These are phyloP conservation scores for Globisporangium takayamanum DNA, from an alignment of 352 stramenopile species.

Conservation along the genomic window DNA sequence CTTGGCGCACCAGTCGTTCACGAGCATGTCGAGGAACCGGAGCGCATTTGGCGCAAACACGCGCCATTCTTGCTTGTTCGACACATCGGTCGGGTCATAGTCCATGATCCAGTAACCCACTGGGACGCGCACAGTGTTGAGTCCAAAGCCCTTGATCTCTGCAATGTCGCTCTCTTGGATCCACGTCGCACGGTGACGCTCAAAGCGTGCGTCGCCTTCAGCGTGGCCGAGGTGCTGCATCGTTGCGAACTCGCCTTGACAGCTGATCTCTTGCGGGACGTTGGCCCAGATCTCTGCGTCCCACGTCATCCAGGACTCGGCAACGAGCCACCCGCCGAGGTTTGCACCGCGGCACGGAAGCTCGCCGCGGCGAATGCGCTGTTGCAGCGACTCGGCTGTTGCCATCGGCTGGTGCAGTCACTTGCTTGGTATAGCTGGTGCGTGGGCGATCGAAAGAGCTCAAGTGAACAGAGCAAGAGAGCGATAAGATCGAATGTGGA, in stretches of 20 bases:
- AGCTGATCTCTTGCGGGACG: conserved; percentile 42
- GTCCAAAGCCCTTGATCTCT: conserved; percentile 46
- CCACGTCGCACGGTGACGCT: conserved; percentile 71
- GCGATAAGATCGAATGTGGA: too few relatives aligned
- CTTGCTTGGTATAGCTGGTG: too few relatives aligned
- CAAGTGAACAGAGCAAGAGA: too few relatives aligned
- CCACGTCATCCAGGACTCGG: conserved; percentile 82
- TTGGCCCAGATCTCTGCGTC: conserved; percentile 79
- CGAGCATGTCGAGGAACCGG: conserved; percentile 66
- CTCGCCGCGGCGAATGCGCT: conserved; percentile 28
- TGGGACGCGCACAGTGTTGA: conserved; percentile 79
- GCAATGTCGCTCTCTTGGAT: conserved; percentile 69
- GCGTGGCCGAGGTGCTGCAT: conserved; percentile 46
- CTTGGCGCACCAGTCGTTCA: conserved; percentile 69
- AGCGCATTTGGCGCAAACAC: conserved; percentile 40
- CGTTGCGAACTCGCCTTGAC: conserved; percentile 41
- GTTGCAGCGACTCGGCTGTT: conserved; percentile 11
- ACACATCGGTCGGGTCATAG: conserved; percentile 33
- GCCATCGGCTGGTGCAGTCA: conserved; percentile 10
- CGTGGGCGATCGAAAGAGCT: too few relatives aligned
- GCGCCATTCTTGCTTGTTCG: conserved; percentile 34
- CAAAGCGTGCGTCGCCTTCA: conserved; percentile 49
- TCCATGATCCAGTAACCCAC: conserved; percentile 76
- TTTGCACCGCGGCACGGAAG: conserved; percentile 63
- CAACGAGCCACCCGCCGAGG: conserved; percentile 79